A percentile compares a stretch with the other conserved stretches of the same genome.
Conservation (phyloP, 441 rosid species). For the Adansonia gregorii region DNA sequence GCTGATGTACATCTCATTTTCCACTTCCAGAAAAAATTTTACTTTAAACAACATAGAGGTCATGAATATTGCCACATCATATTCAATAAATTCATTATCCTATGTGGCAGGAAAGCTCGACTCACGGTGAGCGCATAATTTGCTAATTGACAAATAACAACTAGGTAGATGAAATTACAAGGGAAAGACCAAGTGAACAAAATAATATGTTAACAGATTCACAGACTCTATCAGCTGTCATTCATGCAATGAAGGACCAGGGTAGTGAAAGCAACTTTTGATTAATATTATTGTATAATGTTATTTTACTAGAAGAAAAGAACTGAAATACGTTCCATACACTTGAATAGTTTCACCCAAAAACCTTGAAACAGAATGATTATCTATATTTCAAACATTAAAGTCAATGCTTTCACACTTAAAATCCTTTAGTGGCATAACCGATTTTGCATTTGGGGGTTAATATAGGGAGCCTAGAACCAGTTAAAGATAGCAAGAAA, state of each 20-base stretch:
- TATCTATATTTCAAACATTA: background rate
- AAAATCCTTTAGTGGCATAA: background rate
- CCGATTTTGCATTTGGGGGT: background rate
- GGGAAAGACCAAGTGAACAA: slow-evolving; percentile 15
- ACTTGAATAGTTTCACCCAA: slow-evolving; percentile 8
- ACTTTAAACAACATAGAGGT: background rate
- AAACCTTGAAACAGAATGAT: slow-evolving; percentile 13
- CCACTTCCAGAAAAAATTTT: background rate
- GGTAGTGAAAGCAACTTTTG: background rate
- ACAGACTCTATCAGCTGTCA: background rate
- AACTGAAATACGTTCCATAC: background rate
- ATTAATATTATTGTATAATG: background rate
- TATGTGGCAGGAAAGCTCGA: background rate
- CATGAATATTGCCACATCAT: slow-evolving; percentile 7
- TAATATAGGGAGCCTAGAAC: background rate
- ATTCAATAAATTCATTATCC: background rate
- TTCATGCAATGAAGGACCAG: background rate
- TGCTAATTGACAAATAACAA: background rate
- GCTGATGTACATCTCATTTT: slow-evolving; percentile 5
- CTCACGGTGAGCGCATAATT: background rate
- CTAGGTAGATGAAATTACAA: slow-evolving; percentile 5
- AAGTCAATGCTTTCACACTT: background rate
- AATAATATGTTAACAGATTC: background rate
- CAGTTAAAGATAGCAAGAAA: background rate
- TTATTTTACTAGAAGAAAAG: background rate